Evolutionary conservation across 495 filamentous ascomycete species (phyloP), one percentile per base, ranked within the genome.

Genomic region (Penicilliopsis zonata): DNA sequence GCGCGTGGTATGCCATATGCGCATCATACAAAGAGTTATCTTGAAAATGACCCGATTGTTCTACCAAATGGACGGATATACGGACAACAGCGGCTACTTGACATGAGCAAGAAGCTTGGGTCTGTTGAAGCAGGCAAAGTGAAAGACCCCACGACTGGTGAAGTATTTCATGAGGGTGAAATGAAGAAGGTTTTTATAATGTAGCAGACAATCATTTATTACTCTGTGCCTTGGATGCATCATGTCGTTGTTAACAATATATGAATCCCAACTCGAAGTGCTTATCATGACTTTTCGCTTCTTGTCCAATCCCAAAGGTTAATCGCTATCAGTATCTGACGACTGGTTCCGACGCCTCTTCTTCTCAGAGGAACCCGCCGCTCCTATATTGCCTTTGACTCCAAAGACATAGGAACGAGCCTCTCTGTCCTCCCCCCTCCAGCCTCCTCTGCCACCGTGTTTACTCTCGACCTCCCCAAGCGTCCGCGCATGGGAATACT

Each of bases 171-270:
- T 6, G 55, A 59, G 34, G 57, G 52, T 1, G 63, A 74, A 32
- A 55, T 93, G 36, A 82, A 80, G 67, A 96, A 94, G 57, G 86
- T 95, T 13, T 98, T 77, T 52, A 94, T 95, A 35, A 76, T 78
- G 57, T 80, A 62, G 9, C n/a, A 26, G 12, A 10, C 21, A 13
- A 14, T 26, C 20, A 28, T 9, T 9, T 22, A 9, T 9, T 24
- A 6, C 18, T 31, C 9, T n/a, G 8, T 28, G n/a, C 20, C 24
- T 35, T 28, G 28, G n/a, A n/a, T n/a, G n/a, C n/a, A n/a, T n/a
- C n/a, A n/a, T n/a, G n/a, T n/a, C 14, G 13, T 38, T 17, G n/a
- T 24, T 24, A 24, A 24, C 21, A 24, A n/a, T n/a, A 24, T 7
- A 24, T 24, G 21, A n/a, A 7, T 24, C 21, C 21, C 21, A 7